Base-by-base conservation (phyloP, 192 early-diverging fungal genomes). In the Radiomyces spectabilis region DNA sequence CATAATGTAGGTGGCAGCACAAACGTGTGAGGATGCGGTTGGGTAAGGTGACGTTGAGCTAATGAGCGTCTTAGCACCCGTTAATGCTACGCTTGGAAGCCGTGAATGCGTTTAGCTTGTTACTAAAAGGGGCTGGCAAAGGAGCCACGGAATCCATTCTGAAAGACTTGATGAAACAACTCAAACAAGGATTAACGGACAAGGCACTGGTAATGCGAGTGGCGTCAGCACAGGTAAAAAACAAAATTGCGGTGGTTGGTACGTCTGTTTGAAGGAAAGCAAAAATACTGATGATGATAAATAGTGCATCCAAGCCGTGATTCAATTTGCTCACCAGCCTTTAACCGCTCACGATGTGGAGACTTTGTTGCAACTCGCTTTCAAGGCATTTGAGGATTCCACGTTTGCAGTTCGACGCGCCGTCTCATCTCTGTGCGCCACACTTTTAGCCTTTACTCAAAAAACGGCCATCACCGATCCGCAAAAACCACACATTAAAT, bases 51-150 rank as follows among this genome's bases (percentile, higher is more conserved):
- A 1, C 22, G 24, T 41, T 46, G 29, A n/a, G 16, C 18, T 45
- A 55, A 45, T 21, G 8, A 9, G 33, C 0, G 9, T 21, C 21
- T n/a, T 47, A 73, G 68, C 61, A 85, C 42, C 53, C 77, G 5
- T 51, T 85, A 1, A 55, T 75, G 1, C 54, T 94, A 53, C 72
- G 88, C 26, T 75, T 83, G 5, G 90, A 92, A 59, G 77, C 84
- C 15, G 71, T 84, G 25, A 64, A 79, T 26, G 79, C 86, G 10
- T 67, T 95, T 26, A 70, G 55, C 1, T 66, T 75, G 26, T 57
- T 85, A 51, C 52, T 97, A 4, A 76, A 74, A 41, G 90, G 91
- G 12, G 85, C 88, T 10, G 84, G 89, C 18, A 84, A 83, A 41
- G 85, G 82, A 7, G 74, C 81, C 10, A 69, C 60, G 3, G 95